Percentiles rank a stretch among this genome's conserved stretches.
Conservation (phyloP, 108 stramenopile species). For the Bacterosira constricta region DNA sequence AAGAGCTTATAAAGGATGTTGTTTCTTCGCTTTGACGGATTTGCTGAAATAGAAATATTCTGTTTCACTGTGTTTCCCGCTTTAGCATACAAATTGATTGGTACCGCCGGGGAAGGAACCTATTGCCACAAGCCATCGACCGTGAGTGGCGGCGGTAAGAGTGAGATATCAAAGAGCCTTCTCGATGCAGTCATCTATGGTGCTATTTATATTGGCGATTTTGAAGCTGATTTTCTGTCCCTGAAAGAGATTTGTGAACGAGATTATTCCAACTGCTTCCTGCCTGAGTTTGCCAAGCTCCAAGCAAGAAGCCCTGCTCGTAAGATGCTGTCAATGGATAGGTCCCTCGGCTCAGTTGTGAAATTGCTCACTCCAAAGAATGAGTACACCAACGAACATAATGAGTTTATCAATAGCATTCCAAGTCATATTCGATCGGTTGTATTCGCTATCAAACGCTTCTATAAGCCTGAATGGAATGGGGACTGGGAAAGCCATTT, state of each 20-base stretch:
- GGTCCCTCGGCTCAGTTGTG: constrained; percentile 59
- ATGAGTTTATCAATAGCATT: constrained; percentile 47
- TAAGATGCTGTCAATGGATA: constrained; percentile 40
- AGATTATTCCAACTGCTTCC: constrained; percentile 52
- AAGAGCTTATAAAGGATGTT: too few species aligned
- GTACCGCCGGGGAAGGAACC: constrained; percentile 60
- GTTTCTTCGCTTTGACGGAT: too few species aligned
- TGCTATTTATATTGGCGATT: constrained; percentile 58
- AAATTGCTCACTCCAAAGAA: constrained; percentile 62
- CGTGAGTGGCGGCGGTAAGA: constrained; percentile 61
- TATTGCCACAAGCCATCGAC: constrained; percentile 67
- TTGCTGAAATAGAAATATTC: too few species aligned
- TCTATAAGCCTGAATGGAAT: constrained; percentile 53
- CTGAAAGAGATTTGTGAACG: constrained; percentile 45
- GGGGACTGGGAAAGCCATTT: constrained; percentile 52
- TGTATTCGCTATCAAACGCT: constrained; percentile 63
- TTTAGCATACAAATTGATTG: constrained; percentile 52
- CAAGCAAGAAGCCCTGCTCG: constrained; percentile 29
- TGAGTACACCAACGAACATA: constrained; percentile 54
- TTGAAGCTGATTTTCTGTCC: constrained; percentile 52
- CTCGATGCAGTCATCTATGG: constrained; percentile 63
- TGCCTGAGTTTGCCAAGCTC: constrained; percentile 46
- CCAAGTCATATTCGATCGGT: constrained; percentile 55
- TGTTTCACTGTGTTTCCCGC: too few species aligned
- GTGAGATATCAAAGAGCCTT: constrained; percentile 57